phyloP scores from a whole-genome alignment of 345 rosid genomes.

The Cardamine occulta region DNA sequence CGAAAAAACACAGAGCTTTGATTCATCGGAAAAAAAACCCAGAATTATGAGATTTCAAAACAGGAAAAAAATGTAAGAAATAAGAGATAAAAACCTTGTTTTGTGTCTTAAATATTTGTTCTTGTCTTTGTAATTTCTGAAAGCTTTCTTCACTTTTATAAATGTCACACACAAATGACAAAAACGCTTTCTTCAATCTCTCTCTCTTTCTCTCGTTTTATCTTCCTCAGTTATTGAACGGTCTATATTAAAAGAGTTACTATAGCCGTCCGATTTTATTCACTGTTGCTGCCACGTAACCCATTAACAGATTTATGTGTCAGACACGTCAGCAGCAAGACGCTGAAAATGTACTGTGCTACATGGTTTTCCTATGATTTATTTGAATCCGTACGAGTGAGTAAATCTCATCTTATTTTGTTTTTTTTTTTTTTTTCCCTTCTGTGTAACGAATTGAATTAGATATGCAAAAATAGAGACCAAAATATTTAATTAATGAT shows the following conservation, averaged over 20 bases:
- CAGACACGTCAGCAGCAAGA: conserved; percentile 42
- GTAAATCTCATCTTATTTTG: not conserved
- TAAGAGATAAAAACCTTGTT: no score
- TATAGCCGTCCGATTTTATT: conserved; percentile 29
- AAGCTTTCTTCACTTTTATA: conserved; percentile 45
- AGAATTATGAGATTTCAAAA: not conserved
- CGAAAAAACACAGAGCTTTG: conserved; percentile 16
- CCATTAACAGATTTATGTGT: conserved; percentile 3
- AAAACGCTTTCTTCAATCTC: conserved; percentile 40
- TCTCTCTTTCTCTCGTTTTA: conserved; percentile 21
- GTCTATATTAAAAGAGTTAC: conserved; percentile 3
- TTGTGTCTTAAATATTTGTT: no score
- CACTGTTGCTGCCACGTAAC: conserved; percentile 32
- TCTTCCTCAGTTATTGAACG: conserved; percentile 34
- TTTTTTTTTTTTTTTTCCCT: not conserved
- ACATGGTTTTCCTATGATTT: conserved; percentile 43
- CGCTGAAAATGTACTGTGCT: conserved; percentile 24
- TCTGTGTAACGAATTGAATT: not conserved
- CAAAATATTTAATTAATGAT: not conserved
- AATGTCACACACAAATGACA: conserved; percentile 44
- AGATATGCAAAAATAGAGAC: not conserved
- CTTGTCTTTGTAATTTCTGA: no score
- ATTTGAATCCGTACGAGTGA: conserved; percentile 29
- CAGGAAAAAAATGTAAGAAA: not conserved
- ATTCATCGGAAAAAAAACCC: not conserved